Percentiles rank a stretch among this genome's conserved stretches.
These are phyloP conservation scores for Colletotrichum cuscutae DNA, from an alignment of 2,329 filamentous ascomycete species.

Conservation along the genomic window DNA sequence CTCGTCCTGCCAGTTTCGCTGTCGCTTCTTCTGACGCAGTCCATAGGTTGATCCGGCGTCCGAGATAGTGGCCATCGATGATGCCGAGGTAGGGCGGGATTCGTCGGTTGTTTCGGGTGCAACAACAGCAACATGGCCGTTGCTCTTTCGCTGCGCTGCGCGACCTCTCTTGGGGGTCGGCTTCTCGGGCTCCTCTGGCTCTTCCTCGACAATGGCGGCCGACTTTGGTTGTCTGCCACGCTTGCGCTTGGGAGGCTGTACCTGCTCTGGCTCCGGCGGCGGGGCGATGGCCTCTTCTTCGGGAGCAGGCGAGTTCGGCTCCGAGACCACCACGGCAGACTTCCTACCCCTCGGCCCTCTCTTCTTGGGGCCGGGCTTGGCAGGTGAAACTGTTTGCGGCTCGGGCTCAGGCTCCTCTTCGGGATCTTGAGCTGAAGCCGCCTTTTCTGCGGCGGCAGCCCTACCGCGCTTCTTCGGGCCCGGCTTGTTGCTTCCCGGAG, in stretches of 20 bases:
- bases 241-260: slow-evolving; percentile 30
- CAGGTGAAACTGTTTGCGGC: slow-evolving; percentile 10
- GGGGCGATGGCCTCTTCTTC: slow-evolving; percentile 25
- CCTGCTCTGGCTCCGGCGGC: slow-evolving; percentile 23
- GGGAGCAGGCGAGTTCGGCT: slow-evolving; percentile 27
- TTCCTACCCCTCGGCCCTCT: slow-evolving; percentile 29
- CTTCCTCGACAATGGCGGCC: slow-evolving; percentile 16
- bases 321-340: slow-evolving; percentile 22
- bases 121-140: slow-evolving; percentile 7
- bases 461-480: slow-evolving; percentile 44
- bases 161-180: slow-evolving; percentile 29
- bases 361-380: slow-evolving; percentile 24
- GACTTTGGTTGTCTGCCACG: slow-evolving; percentile 32
- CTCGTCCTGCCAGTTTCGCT: slow-evolving; percentile 63
- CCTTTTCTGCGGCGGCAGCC: slow-evolving; percentile 21
- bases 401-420: slow-evolving; percentile 22
- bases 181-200: slow-evolving; percentile 14
- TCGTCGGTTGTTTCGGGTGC: slow-evolving; percentile 50
- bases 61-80: slow-evolving; percentile 58
- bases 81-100: slow-evolving; percentile 62
- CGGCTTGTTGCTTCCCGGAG: slow-evolving; percentile 48
- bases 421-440: slow-evolving; percentile 9
- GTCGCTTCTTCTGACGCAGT: slow-evolving; percentile 51
- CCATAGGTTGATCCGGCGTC: slow-evolving; percentile 35
- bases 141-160: slow-evolving; percentile 27